Percentiles rank a stretch among this genome's conserved stretches.
Conservation (phyloP, 2,329 filamentous ascomycete species). For the Dactylellina cionopaga region DNA sequence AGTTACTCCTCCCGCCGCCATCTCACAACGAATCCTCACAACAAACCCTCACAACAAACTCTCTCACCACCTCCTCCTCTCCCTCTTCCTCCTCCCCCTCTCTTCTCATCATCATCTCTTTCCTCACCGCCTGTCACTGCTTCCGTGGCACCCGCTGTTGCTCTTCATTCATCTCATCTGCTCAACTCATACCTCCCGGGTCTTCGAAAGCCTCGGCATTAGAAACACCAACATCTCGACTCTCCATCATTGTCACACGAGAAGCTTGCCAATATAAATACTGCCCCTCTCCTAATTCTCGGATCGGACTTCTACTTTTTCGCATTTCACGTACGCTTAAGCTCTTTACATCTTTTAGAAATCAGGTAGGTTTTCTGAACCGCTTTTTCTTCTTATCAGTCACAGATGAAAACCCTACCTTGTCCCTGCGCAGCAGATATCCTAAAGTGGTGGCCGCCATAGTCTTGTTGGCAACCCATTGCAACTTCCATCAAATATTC, state of each 20-base stretch:
- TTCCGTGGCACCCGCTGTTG: background rate
- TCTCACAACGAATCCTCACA: background rate
- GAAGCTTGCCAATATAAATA: background rate
- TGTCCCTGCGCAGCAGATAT: slow-evolving; percentile 7
- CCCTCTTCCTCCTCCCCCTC: background rate
- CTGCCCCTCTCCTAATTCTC: background rate
- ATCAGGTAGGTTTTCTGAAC: background rate
- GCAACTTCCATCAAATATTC: slow-evolving; percentile 3
- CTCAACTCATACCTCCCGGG: background rate
- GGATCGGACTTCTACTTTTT: background rate
- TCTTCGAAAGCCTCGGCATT: slow-evolving; percentile 10
- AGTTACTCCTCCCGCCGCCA: slow-evolving; percentile 9
- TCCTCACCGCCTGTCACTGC: background rate
- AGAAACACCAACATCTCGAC: background rate
- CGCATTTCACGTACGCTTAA: background rate
- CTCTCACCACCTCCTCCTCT: background rate
- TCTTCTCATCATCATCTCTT: background rate
- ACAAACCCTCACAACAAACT: background rate
- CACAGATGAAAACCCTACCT: slow-evolving; percentile 3
- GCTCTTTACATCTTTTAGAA: background rate
- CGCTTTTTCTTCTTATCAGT: background rate
- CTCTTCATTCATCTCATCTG: background rate
- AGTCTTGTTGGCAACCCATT: background rate
- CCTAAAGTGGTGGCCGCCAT: background rate
- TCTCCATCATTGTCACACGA: slow-evolving; percentile 6